Conservation (phyloP, 2,329 filamentous ascomycete genomes). For the Venturia nashicola region DNA sequence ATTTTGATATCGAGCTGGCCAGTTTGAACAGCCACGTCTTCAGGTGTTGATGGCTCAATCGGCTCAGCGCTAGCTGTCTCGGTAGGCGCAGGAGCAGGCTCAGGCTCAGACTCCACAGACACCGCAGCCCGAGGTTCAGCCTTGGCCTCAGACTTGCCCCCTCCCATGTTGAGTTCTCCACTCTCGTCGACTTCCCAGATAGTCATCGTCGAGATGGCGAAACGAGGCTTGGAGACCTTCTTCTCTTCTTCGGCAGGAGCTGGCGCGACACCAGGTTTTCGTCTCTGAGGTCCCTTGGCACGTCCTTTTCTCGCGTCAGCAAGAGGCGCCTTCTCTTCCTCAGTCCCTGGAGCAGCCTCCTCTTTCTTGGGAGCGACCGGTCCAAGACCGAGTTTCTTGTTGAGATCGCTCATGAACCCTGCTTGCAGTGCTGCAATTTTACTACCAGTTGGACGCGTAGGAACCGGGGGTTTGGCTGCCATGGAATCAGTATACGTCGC, state of each 20-base stretch:
- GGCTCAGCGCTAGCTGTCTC: neutral
- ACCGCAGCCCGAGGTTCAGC: neutral
- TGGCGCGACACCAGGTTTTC: constrained; percentile 50
- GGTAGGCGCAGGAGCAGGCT: neutral
- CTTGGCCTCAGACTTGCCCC: neutral
- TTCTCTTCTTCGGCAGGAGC: constrained; percentile 24
- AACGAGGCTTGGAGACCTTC: constrained; percentile 36
- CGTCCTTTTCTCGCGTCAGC: constrained; percentile 81
- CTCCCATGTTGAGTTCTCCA: constrained; percentile 12
- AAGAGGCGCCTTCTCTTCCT: constrained; percentile 64
- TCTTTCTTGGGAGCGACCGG: constrained; percentile 71
- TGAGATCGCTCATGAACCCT: constrained; percentile 85
- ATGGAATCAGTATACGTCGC: constrained; percentile 22
- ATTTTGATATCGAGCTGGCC: constrained; percentile 17
- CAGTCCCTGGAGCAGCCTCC: constrained; percentile 34
- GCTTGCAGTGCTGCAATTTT: constrained; percentile 89
- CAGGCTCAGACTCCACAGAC: neutral
- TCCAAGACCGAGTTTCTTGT: constrained; percentile 76
- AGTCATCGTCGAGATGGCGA: constrained; percentile 17
- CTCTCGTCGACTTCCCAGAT: constrained; percentile 25
- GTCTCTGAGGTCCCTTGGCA: constrained; percentile 73
- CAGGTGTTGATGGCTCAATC: neutral
- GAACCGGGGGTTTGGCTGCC: constrained; percentile 75
- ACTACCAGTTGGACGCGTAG: constrained; percentile 58
- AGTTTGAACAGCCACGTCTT: constrained; percentile 15